Base-by-base conservation (phyloP, 345 rosid species). In the Raphanus sativus region DNA sequence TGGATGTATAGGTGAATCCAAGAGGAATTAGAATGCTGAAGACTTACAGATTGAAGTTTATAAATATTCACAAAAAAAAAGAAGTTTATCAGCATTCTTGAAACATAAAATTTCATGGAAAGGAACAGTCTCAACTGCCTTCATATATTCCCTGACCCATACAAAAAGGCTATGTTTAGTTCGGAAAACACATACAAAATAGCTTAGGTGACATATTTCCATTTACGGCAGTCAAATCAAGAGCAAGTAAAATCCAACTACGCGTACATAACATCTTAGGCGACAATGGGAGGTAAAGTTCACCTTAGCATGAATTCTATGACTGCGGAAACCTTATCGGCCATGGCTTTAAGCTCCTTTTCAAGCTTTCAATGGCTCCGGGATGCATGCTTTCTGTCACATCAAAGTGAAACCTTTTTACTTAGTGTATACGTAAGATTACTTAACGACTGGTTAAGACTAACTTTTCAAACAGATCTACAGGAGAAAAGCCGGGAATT, bases 31-130 rank as follows among this genome's bases (percentile, higher is more conserved):
- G 54, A 65, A 69, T 69, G 75, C 16, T 21, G 34, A 77, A 29
- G 29, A 75, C 96, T 89, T 85, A 94, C 98, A 77, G 70, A 75
- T 80, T 86, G 89, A 84, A 95, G 99, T 55, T 82, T 83, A 67
- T 85, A n/a, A n/a, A n/a, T n/a, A n/a, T n/a, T n/a, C n/a, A n/a
- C n/a, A n/a, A n/a, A n/a, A n/a, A n/a, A n/a, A n/a, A n/a, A n/a
- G 89, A 84, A 95, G 99, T 55, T 82, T 83, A 67, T 85, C 84
- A 24, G 84, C 96, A 83, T 84, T 76, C 77, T 86, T 87, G 85
- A 89, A 95, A 86, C 98, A 95, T 78, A 89, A 70, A 68, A 88
- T 82, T 81, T 92, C 99, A 56, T 92, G 89, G 67, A 86, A 87
- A 75, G 90, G 84, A 54, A 77, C 15, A 78, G 86, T 83, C 83